phyloP scores from a whole-genome alignment of 2,329 filamentous ascomycete genomes.

The Ascochyta pisi region DNA sequence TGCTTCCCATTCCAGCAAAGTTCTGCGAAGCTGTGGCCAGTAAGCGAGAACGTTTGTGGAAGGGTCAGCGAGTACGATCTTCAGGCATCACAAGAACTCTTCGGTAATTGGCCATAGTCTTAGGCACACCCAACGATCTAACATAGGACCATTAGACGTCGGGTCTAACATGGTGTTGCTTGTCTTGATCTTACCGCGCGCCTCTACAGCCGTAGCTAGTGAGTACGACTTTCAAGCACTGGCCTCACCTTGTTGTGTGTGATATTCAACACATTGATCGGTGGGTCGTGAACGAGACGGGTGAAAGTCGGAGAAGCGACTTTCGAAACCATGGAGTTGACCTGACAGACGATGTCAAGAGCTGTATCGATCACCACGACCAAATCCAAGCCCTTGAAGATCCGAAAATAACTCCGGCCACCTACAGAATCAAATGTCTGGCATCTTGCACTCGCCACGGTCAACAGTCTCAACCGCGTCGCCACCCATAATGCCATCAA shows the following conservation, averaged over 20 bases:
- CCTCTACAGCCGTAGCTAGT: background rate
- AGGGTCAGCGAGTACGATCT: slow-evolving; percentile 2
- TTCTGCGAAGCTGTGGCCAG: slow-evolving; percentile 12
- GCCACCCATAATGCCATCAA: background rate
- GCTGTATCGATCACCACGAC: no score
- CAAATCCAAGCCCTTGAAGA: no score
- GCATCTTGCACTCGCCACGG: slow-evolving; percentile 1
- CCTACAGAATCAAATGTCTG: background rate
- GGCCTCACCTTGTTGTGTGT: background rate
- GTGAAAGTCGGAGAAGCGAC: no score
- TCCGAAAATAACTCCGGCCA: background rate
- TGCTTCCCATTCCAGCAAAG: slow-evolving; percentile 11
- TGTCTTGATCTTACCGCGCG: background rate
- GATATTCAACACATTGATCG: background rate
- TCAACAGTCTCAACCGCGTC: background rate
- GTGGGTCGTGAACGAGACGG: no score
- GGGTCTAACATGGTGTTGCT: background rate
- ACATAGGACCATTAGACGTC: background rate
- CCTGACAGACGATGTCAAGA: background rate
- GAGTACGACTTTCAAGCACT: background rate
- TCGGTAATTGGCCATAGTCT: background rate
- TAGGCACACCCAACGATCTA: background rate
- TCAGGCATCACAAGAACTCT: background rate
- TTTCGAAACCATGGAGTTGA: no score
- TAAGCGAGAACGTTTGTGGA: slow-evolving; percentile 8